Evolutionary conservation across 2,329 filamentous ascomycete genomes (phyloP).

Genomic region (Phoma herbarum): DNA sequence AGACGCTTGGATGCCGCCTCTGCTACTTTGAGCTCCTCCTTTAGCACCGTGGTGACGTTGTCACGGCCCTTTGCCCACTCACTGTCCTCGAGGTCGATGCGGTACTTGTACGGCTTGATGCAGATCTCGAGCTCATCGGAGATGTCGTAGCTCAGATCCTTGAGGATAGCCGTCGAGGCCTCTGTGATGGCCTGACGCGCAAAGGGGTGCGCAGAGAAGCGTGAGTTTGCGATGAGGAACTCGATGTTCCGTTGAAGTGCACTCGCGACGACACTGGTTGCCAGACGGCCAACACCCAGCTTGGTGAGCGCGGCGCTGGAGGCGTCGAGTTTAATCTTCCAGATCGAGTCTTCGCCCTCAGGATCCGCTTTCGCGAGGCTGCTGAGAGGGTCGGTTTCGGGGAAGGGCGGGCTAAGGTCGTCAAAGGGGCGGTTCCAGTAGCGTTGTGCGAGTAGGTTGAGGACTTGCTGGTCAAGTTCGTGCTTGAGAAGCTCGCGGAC

Average conservation of each 20-base stretch:
- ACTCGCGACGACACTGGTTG: constrained; percentile 88
- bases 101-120: constrained; percentile 98
- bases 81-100: constrained; percentile 90
- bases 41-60: constrained; percentile 81
- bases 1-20: constrained; percentile 79
- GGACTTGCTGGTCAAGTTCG: constrained; percentile 91
- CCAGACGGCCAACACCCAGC: constrained; percentile 88
- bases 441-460: constrained; percentile 88
- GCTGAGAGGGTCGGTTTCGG: constrained; percentile 75
- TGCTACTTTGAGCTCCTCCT: constrained; percentile 84
- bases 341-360: constrained; percentile 76
- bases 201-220: constrained; percentile 89
- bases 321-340: constrained; percentile 93
- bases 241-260: constrained; percentile 89
- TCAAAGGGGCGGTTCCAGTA: constrained; percentile 98
- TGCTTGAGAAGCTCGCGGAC: constrained; percentile 89
- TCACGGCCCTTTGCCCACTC: constrained; percentile 90
- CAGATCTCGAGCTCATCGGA: constrained; percentile 98
- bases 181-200: constrained; percentile 92
- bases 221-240: constrained; percentile 77
- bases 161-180: constrained; percentile 86
- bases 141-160: constrained; percentile 95
- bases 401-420: constrained; percentile 73
- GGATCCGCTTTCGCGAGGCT: constrained; percentile 86
- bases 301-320: constrained; percentile 91